These are phyloP conservation scores for Hyphopichia fennica DNA, from an alignment of 1,139 yeast genomes.

Conservation along the genomic window DNA sequence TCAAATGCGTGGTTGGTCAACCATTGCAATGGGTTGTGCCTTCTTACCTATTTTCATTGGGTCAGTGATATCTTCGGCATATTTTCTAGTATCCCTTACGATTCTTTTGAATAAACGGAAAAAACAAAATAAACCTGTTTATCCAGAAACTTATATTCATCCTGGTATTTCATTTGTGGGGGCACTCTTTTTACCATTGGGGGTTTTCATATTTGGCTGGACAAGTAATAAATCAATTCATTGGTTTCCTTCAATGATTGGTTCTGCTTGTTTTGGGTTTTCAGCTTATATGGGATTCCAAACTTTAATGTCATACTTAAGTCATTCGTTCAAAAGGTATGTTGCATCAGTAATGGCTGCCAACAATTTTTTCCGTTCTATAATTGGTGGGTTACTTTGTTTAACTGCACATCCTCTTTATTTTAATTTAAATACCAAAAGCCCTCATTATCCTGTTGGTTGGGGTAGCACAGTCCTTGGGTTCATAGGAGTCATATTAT, in stretches of 20 bases:
- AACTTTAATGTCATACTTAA: slow-evolving; percentile 50
- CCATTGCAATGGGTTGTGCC: slow-evolving; percentile 25
- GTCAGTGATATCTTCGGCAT: slow-evolving; percentile 17
- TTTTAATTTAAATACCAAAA: neutral
- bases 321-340: slow-evolving; percentile 39
- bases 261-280: slow-evolving; percentile 25
- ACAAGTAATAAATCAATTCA: slow-evolving; percentile 24
- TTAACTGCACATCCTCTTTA: slow-evolving; percentile 1
- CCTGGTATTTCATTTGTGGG: slow-evolving; percentile 36
- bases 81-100: slow-evolving; percentile 2
- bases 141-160: slow-evolving; percentile 64
- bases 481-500: neutral
- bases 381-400: slow-evolving; percentile 1
- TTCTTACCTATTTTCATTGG: slow-evolving; percentile 23
- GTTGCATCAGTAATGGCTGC: slow-evolving; percentile 3
- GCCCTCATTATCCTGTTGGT: slow-evolving; percentile 2
- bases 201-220: slow-evolving; percentile 36
- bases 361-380: slow-evolving; percentile 1
- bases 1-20: slow-evolving; percentile 22
- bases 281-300: slow-evolving; percentile 34
- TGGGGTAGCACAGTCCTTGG: slow-evolving; percentile 3
- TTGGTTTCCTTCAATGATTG: slow-evolving; percentile 36
- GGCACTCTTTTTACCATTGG: slow-evolving; percentile 27
- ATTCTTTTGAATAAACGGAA: slow-evolving; percentile 6
- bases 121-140: slow-evolving; percentile 15